phyloP scores from a whole-genome alignment of 1,139 yeast genomes.

The Suhomyces panamericanus region DNA sequence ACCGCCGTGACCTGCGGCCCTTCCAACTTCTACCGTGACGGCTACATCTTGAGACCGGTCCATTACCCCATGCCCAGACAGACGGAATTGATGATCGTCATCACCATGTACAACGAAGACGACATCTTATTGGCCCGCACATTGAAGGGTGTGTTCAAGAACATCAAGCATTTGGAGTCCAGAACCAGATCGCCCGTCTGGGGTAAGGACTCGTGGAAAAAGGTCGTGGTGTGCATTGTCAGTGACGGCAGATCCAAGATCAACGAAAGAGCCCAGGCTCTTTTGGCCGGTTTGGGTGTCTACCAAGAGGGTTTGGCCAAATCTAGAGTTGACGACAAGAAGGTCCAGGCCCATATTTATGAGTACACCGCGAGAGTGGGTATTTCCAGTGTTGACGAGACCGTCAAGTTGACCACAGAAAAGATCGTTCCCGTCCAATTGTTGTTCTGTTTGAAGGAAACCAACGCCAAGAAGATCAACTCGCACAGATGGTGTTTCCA shows the following conservation, averaged over 20 bases:
- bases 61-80: constrained; percentile 48
- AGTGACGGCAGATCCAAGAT: constrained; percentile 51
- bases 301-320: constrained; percentile 53
- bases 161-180: constrained; percentile 49
- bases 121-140: constrained; percentile 48
- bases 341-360: constrained; percentile 49
- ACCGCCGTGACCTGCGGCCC: constrained; percentile 55
- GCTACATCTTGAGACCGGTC: constrained; percentile 46
- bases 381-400: constrained; percentile 46
- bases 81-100: constrained; percentile 49
- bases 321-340: constrained; percentile 47
- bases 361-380: constrained; percentile 53
- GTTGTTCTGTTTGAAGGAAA: constrained; percentile 48
- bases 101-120: constrained; percentile 53
- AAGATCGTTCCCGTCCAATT: constrained; percentile 51
- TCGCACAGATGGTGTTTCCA: constrained; percentile 55
- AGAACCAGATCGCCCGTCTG: constrained; percentile 43
- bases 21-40: constrained; percentile 46
- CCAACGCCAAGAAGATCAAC: constrained; percentile 49
- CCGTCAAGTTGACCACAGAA: constrained; percentile 49
- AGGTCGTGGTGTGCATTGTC: constrained; percentile 49
- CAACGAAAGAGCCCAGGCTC: constrained; percentile 50
- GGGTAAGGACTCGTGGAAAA: constrained; percentile 54
- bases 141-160: constrained; percentile 49
- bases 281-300: constrained; percentile 49